Conservation (phyloP, 345 rosid species). For the Luvunga scandens region DNA sequence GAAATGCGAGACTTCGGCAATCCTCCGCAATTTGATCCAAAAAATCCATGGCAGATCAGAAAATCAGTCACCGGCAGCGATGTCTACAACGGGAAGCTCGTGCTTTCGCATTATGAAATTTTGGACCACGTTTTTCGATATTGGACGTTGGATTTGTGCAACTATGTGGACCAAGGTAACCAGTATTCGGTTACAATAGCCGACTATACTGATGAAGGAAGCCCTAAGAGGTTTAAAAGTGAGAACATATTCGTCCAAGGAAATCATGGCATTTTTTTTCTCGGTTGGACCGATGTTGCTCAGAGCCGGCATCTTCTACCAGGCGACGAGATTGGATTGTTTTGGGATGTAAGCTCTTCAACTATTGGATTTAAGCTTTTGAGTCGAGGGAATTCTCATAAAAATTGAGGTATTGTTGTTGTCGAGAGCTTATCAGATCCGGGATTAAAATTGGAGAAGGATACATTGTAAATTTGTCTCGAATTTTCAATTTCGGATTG, state of each 20-base stretch:
- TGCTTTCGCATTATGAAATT: constrained; percentile 17
- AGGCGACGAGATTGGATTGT: constrained; percentile 36
- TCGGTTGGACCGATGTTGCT: constrained; percentile 30
- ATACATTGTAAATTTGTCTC: too few relatives aligned
- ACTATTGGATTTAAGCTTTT: constrained; percentile 30
- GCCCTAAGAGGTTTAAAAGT: constrained; percentile 27
- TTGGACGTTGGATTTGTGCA: constrained; percentile 27
- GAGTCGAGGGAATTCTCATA: background rate
- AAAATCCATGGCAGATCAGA: constrained; percentile 36
- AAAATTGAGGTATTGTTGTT: background rate
- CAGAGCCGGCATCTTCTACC: constrained; percentile 10
- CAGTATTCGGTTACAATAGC: constrained; percentile 18
- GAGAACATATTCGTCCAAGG: constrained; percentile 30
- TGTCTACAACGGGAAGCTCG: constrained; percentile 21
- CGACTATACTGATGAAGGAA: constrained; percentile 31
- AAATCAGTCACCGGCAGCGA: constrained; percentile 18
- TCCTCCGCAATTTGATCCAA: background rate
- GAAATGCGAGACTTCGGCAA: constrained; percentile 19
- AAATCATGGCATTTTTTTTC: constrained; percentile 5
- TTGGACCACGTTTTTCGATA: constrained; percentile 30
- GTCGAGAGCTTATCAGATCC: too few relatives aligned
- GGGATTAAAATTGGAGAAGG: too few relatives aligned
- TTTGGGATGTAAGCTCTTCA: constrained; percentile 28
- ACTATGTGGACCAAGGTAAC: constrained; percentile 17
- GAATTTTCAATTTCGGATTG: too few relatives aligned